These are phyloP conservation scores for Annona squamosa DNA, from an alignment of 164 flowering plant genomes.

Conservation along the genomic window DNA sequence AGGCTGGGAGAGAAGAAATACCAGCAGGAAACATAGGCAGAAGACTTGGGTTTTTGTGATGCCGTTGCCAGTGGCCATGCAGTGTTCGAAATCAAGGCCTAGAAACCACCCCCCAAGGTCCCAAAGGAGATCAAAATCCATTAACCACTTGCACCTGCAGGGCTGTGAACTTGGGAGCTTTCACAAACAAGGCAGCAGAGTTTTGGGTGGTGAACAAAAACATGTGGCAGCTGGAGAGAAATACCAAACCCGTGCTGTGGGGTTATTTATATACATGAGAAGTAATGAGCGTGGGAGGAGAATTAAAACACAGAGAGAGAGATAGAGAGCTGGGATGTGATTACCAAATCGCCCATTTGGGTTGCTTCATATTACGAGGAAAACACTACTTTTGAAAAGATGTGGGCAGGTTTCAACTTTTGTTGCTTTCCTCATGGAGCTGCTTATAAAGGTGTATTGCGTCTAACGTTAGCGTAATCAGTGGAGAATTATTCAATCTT, in stretches of 20 bases:
- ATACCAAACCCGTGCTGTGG: constrained; percentile 14
- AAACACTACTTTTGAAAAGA: not conserved
- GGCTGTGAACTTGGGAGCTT: constrained; percentile 30
- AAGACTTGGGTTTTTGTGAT: constrained; percentile 24
- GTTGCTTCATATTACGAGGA: not conserved
- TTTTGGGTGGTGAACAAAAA: constrained; percentile 33
- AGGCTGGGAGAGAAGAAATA: constrained; percentile 31
- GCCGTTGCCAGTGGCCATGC: constrained; percentile 55
- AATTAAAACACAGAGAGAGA: too few relatives aligned
- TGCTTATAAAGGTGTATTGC: too few relatives aligned
- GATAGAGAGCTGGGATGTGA: not conserved
- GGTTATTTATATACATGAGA: constrained; percentile 16
- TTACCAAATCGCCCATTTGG: constrained; percentile 2
- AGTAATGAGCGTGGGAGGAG: not conserved
- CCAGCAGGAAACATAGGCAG: constrained; percentile 25
- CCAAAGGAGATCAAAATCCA: constrained; percentile 82
- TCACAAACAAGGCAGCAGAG: constrained; percentile 27
- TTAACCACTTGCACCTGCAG: constrained; percentile 41
- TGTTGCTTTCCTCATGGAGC: too few relatives aligned
- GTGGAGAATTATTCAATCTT: too few relatives aligned
- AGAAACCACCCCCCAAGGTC: constrained; percentile 62
- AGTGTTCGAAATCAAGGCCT: constrained; percentile 24
- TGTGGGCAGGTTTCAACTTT: not conserved
- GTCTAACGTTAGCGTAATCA: too few relatives aligned
- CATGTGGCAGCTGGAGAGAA: constrained; percentile 26